These are phyloP conservation scores for Colletotrichum sp. DNA, from an alignment of 2,329 filamentous ascomycete species.

Conservation along the genomic window DNA sequence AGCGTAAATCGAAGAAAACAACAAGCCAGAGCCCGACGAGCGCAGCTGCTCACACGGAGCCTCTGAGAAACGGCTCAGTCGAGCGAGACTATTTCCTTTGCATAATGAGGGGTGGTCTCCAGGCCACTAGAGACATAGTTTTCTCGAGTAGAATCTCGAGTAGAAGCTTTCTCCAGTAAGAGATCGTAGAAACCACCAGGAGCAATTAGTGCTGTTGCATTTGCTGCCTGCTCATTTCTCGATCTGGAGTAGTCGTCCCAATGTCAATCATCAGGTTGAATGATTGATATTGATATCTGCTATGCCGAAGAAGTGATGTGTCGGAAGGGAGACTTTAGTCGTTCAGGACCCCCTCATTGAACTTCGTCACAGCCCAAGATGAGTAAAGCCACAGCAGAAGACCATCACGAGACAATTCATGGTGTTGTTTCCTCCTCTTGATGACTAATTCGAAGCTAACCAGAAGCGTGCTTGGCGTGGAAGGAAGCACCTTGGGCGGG, in stretches of 20 bases:
- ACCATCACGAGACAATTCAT: background rate
- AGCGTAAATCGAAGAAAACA: background rate
- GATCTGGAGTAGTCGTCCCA: no score
- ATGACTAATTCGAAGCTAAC: background rate
- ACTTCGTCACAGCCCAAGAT: no score
- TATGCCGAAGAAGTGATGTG: accelerated
- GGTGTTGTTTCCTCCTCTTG: background rate
- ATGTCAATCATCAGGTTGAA: accelerated
- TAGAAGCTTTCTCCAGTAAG: accelerated
- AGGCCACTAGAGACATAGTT: background rate
- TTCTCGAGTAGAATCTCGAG: accelerated
- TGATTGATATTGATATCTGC: no score
- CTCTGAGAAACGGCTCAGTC: background rate
- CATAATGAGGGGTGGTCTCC: accelerated
- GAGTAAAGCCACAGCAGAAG: background rate
- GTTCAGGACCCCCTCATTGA: no score
- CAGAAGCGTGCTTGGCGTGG: background rate
- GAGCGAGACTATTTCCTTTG: background rate
- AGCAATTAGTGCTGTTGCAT: background rate
- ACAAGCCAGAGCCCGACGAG: background rate
- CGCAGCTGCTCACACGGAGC: background rate
- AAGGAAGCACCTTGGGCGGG: background rate
- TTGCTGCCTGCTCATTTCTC: background rate
- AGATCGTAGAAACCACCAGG: background rate
- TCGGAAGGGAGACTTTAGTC: accelerated